Evolutionary conservation across 192 early-diverging fungal species (phyloP).

Genomic region (Umbelopsis ramanniana): DNA sequence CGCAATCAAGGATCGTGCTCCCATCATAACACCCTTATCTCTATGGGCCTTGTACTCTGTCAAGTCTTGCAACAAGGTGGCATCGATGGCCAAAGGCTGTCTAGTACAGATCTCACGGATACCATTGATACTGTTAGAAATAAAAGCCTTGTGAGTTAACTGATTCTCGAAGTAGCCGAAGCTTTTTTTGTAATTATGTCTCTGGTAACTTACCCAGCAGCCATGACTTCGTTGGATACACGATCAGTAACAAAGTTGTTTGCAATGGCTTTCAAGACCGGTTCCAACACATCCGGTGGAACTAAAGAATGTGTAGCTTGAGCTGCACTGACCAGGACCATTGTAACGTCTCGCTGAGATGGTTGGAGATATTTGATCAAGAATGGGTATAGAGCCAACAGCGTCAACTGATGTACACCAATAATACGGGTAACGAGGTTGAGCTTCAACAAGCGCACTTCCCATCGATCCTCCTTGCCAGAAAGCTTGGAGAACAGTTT

Average conservation of each 20-base stretch:
- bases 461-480: constrained; percentile 82
- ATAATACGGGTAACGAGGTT: constrained; percentile 95
- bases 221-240: constrained; percentile 90
- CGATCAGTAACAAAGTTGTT: constrained; percentile 97
- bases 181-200: too few species aligned
- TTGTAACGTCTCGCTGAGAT: constrained; percentile 92
- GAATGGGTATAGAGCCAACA: constrained; percentile 92
- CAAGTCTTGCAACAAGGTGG: constrained; percentile 84
- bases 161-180: too few species aligned
- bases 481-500: constrained; percentile 88
- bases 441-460: constrained; percentile 88
- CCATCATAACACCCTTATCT: constrained; percentile 95
- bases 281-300: constrained; percentile 90
- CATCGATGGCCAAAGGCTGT: constrained; percentile 90
- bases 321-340: constrained; percentile 87
- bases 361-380: constrained; percentile 95
- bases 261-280: constrained; percentile 88
- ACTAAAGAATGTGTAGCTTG: constrained; percentile 92
- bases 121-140: constrained; percentile 60
- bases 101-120: constrained; percentile 88
- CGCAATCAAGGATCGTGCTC: constrained; percentile 84
- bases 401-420: constrained; percentile 91
- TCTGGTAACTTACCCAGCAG: constrained; percentile 65
- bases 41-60: constrained; percentile 91
- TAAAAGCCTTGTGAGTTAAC: constrained; percentile 17